Base-by-base conservation (phyloP, 2,329 filamentous ascomycete genomes). In the Diaporthe capsici region DNA sequence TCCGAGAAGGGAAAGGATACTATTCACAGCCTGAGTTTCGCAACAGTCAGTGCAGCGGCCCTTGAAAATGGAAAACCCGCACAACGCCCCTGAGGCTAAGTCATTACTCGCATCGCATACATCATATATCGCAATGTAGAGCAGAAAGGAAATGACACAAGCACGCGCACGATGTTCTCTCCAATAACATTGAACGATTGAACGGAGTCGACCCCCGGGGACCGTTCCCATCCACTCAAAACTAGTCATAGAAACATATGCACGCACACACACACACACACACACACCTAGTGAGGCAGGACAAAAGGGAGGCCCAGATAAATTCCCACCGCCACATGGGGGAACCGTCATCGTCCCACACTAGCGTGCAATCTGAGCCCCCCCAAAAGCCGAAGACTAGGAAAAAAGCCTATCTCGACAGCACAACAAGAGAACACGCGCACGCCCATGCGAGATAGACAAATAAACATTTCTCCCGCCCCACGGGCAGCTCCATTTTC, bases 291-390 rank as follows among this genome's bases (percentile, higher is more conserved):
- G 17, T 10, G 9, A 15, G n/a, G 17, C 44, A 12, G 17, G 28
- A 58, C 20, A 8, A 13, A 51, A 34, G 7, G 34, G 34, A 34
- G 42, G 8, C 37, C 44, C 31, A 37, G 47, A 68, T 37, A 34
- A 68, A 68, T 65, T 25, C 17, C 63, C 63, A 68, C 47, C 44
- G 63, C 63, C 63, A 68, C 44, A 68, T 68, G 44, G 63, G 44
- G 63, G 28, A 20, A 53, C 20, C 28, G 39, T 47, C 13, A 22
- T 20, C 28, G 44, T 68, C 63, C 63, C 44, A 47, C 63, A 31
- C 63, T 53, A 25, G 37, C 10, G 37, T 39, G 12, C 8, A 20
- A 53, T 53, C 63, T 53, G 47, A 51, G 63, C 63, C 44, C 28
- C 37, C 37, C 37, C 12, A 13, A 39, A 68, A n/a, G 17, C 12